Conservation (phyloP, 176 grass and related monocot genomes). For the Areca catechu region DNA sequence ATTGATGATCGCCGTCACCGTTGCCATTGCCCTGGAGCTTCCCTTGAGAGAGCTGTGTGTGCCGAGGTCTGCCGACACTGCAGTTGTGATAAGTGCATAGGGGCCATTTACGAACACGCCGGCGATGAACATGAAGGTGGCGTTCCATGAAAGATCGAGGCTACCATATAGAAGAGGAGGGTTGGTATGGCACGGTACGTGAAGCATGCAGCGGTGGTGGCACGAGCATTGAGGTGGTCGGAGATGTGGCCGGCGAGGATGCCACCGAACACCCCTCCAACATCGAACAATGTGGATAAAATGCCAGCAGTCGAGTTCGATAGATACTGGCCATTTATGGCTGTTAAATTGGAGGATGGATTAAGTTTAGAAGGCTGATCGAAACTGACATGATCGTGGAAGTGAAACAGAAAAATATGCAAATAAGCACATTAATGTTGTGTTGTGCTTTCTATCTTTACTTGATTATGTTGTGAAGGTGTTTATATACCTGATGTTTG, state of each 20-base stretch:
- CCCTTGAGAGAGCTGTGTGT: constrained; percentile 74
- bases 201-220: constrained; percentile 67
- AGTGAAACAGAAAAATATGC: too few species aligned
- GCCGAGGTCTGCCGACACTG: constrained; percentile 69
- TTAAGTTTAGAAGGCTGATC: too few species aligned
- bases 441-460: too few species aligned
- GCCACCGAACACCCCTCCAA: constrained; percentile 63
- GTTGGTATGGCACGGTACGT: constrained; percentile 63
- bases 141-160: constrained; percentile 51
- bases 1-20: constrained; percentile 81
- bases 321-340: constrained; percentile 55
- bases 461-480: too few species aligned
- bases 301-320: constrained; percentile 39
- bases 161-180: constrained; percentile 76
- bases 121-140: constrained; percentile 46
- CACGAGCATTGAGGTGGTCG: constrained; percentile 53
- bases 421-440: too few species aligned
- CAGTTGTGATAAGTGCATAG: constrained; percentile 72
- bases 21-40: constrained; percentile 68
- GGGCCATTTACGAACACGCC: constrained; percentile 76
- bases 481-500: too few species aligned
- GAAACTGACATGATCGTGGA: too few species aligned
- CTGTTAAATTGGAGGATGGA: constrained; percentile 17
- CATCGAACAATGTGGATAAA: constrained; percentile 67
- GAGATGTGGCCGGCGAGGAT: constrained; percentile 82